phyloP scores from a whole-genome alignment of 768 basidiomycete genomes.

The Suillus weaverae region DNA sequence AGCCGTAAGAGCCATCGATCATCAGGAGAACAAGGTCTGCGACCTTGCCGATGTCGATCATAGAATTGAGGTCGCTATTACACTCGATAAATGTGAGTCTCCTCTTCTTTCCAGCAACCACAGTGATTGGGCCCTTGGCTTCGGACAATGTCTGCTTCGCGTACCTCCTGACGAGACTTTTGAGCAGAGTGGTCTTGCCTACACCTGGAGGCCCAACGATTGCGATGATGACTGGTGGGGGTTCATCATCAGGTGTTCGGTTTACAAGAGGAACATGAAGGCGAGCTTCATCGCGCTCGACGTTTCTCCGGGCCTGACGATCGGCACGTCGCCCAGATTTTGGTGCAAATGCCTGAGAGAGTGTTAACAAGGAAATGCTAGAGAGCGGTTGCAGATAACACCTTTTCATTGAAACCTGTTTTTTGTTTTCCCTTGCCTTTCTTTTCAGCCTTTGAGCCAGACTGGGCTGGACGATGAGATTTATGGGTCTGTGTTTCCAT shows the following conservation, averaged over 20 bases:
- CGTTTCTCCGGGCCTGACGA: slow-evolving; percentile 84
- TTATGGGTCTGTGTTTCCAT: slow-evolving; percentile 85
- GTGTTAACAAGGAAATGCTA: slow-evolving; percentile 2
- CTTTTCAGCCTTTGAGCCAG: slow-evolving; percentile 74
- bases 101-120: slow-evolving; percentile 90
- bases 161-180: slow-evolving; percentile 86
- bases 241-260: slow-evolving; percentile 86
- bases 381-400: slow-evolving; percentile 22
- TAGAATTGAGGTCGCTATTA: slow-evolving; percentile 95
- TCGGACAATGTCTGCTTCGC: slow-evolving; percentile 93
- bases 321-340: slow-evolving; percentile 90
- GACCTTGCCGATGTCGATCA: slow-evolving; percentile 97
- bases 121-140: slow-evolving; percentile 90
- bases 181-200: slow-evolving; percentile 92
- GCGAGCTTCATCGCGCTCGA: slow-evolving; percentile 90
- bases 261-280: slow-evolving; percentile 96
- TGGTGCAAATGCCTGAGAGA: slow-evolving; percentile 81
- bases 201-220: slow-evolving; percentile 97
- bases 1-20: slow-evolving; percentile 97
- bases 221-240: slow-evolving; percentile 93
- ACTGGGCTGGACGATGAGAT: slow-evolving; percentile 72
- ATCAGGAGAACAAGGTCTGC: slow-evolving; percentile 95
- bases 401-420: slow-evolving; percentile 90
- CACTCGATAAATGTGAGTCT: slow-evolving; percentile 97
- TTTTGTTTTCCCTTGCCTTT: slow-evolving; percentile 72